Base-by-base conservation (phyloP, 2,329 filamentous ascomycete species). In the Chalaropsis thielavioides region DNA sequence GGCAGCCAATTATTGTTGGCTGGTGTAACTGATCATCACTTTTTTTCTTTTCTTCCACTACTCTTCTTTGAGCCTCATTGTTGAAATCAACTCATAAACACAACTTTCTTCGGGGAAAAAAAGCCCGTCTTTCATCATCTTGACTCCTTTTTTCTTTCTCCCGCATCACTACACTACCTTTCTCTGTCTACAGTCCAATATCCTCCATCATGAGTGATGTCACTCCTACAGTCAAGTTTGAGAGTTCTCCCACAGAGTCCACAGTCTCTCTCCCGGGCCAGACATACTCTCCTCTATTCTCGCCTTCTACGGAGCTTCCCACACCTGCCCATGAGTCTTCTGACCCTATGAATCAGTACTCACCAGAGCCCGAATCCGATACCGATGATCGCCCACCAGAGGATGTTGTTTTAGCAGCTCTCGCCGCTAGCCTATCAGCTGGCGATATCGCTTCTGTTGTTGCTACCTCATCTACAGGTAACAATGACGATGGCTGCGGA, bases 191-290 rank as follows among this genome's bases (percentile, higher is more conserved):
- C 4, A 35, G 15, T 38, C 19, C 15, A 41, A 17, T 61, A 27
- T 46, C 51, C 22, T 51, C 72, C 75, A 72, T 73, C 24, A 66
- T 67, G 65, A 62, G 58, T 51, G 43, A 44, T 41, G 63, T 41
- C 13, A 67, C 59, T 62, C 76, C 79, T 44, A 71, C 75, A 67
- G 71, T 79, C 72, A 82, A 83, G 73, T 76, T 81, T 69, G 80
- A 83, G 73, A 70, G 75, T 66, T 83, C 80, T 49, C 80, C 80
- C 1, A 74, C 78, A 71, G 81, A 83, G 72, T 82, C 80, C 4
- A 75, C 81, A 56, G 72, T 82, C 44, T 82, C 81, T 2, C 74
- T 76, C 0, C 78, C 80, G 1, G 75, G 77, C 68, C 78, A 81
- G 67, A 73, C 74, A 68, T 79, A 78, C 71, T 72, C 79, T 13